Base-by-base conservation (phyloP, 371 early-diverging fungal genomes). In the Cladochytrium tenue region DNA sequence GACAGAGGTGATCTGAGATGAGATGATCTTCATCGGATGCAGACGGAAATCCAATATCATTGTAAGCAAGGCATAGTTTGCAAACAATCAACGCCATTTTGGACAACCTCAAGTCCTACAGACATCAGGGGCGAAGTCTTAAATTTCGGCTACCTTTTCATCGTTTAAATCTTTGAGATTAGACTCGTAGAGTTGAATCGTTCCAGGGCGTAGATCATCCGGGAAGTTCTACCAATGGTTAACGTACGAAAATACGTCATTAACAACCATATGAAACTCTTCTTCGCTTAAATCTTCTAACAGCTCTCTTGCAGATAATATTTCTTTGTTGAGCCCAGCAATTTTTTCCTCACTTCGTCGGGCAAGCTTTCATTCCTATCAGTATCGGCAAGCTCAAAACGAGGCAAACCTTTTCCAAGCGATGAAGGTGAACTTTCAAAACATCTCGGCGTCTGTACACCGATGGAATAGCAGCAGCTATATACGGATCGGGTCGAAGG, bases 391-490 rank as follows among this genome's bases (percentile, higher is more conserved):
- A n/a, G n/a, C n/a, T n/a, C n/a, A n/a, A n/a, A n/a, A n/a, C 32
- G 2, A n/a, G 3, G 15, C 31, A 4, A 3, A 61, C 62, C 62
- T 4, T 61, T 51, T 61, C 62, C 62, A 61, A 31, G 30, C n/a
- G 15, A 15, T 15, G 3, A 17, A 61, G 31, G 27, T 61, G 33
- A 13, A 15, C 4, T 20, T 25, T 51, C 30, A 61, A 43, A 17
- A 50, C 52, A 51, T 61, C 62, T 23, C 62, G 62, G 17, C 62
- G 25, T 31, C 43, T 34, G 31, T 36, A 61, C 5, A 61, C 52
- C 15, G 62, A 23, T 26, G 3, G 23, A 51, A 58, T 10, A 10
- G 17, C 4, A 51, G 43, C 52, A 51, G 33, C 35, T 30, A 25
- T 20, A 23, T 31, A 20, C 20, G 43, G 13, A 7, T 7, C 43